Evolutionary conservation across 495 filamentous ascomycete genomes (phyloP).

Genomic region (Jackrogersella multiformis): DNA sequence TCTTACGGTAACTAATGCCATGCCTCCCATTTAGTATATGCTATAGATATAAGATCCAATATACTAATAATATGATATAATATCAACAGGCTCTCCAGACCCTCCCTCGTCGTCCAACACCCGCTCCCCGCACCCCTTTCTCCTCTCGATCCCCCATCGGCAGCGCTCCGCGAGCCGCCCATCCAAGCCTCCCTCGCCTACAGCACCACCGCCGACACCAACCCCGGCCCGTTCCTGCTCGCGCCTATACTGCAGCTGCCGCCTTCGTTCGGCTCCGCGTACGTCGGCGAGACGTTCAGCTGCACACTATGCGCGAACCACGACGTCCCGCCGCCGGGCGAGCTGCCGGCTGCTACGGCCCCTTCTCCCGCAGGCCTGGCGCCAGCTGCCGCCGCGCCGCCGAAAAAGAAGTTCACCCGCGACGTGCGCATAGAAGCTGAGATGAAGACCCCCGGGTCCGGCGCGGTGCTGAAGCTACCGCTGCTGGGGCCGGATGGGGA

Average conservation of each 20-base stretch:
- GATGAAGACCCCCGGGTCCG: conserved; percentile 82
- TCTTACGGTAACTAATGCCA: conserved; percentile 61
- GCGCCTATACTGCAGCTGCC: conserved; percentile 82
- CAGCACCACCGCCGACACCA: conserved; percentile 45
- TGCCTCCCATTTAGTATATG: neutral
- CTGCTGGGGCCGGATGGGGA: conserved; percentile 28
- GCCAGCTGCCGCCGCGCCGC: conserved; percentile 17
- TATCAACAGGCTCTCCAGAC: conserved; percentile 57
- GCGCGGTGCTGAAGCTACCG: conserved; percentile 43
- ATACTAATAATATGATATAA: conserved; percentile 15
- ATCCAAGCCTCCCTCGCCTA: conserved; percentile 60
- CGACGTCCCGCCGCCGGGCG: conserved; percentile 62
- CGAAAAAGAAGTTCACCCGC: conserved; percentile 64
- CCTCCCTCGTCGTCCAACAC: conserved; percentile 63
- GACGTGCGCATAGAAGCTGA: conserved; percentile 86
- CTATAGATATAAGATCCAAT: neutral
- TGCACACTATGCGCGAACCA: conserved; percentile 96
- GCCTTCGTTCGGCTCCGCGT: conserved; percentile 89
- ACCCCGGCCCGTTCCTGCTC: conserved; percentile 59
- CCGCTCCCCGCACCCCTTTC: conserved; percentile 46
- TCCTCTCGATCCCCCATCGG: conserved; percentile 25
- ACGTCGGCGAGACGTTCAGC: conserved; percentile 93
- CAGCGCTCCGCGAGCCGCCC: conserved; percentile 26
- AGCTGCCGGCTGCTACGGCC: too few species aligned
- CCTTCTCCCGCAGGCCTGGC: conserved; percentile 7